These are phyloP conservation scores for Astrephomene gubernaculifera DNA, from an alignment of 139 green algal genomes.

Conservation along the genomic window DNA sequence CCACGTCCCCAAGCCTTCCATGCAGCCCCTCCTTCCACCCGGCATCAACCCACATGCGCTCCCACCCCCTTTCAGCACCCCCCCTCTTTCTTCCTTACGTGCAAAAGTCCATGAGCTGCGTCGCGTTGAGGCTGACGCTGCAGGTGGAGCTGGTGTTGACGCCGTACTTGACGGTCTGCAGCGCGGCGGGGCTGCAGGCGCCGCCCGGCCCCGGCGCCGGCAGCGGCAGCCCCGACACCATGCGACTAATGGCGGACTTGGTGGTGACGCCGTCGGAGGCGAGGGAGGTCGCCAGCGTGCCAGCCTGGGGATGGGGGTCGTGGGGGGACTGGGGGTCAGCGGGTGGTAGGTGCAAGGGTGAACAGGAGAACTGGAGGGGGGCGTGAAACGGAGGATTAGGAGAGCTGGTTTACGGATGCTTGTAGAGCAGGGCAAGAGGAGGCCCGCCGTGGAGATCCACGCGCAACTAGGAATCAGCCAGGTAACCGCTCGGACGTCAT, in stretches of 20 bases:
- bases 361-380: too few relatives aligned
- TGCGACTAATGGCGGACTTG: constrained; percentile 37
- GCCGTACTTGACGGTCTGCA: constrained; percentile 39
- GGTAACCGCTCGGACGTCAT: too few relatives aligned
- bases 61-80: too few relatives aligned
- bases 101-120: constrained; percentile 52
- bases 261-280: neutral
- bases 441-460: too few relatives aligned
- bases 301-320: neutral
- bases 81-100: too few relatives aligned
- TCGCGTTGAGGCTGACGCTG: constrained; percentile 30
- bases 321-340: neutral
- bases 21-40: neutral
- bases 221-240: constrained; percentile 49
- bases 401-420: too few relatives aligned
- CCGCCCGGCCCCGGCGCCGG: constrained; percentile 34
- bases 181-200: constrained; percentile 27
- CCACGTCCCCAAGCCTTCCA: neutral
- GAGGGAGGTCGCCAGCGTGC: neutral
- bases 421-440: too few relatives aligned
- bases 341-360: too few relatives aligned
- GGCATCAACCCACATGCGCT: too few relatives aligned
- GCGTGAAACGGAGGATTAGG: too few relatives aligned
- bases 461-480: too few relatives aligned
- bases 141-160: constrained; percentile 63